Conservation (phyloP, 148 eudicot species). For the Rhododendron ferrugineum region DNA sequence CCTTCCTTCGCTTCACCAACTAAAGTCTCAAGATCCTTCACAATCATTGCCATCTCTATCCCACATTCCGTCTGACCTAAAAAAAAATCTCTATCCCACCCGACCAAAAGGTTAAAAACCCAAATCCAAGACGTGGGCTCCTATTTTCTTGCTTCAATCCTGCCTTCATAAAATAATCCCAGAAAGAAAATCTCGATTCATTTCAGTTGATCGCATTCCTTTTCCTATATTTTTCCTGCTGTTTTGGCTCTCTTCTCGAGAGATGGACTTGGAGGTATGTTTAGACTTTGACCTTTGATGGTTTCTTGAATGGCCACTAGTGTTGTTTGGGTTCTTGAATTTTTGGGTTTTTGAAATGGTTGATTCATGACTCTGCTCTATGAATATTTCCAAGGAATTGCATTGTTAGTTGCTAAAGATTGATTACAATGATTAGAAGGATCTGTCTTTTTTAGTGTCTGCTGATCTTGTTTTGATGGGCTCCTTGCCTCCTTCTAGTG, state of each 20-base stretch:
- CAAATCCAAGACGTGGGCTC: conserved; percentile 9
- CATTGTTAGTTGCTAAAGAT: not conserved
- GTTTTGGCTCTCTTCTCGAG: not conserved
- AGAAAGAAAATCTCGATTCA: conserved; percentile 19
- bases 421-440: not conserved
- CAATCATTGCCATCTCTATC: conserved; percentile 1
- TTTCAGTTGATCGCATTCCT: conserved; percentile 24
- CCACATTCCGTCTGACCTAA: too few species aligned
- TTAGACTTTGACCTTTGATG: conserved; percentile 19
- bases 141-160: conserved; percentile 4
- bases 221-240: not conserved
- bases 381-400: conserved; percentile 2
- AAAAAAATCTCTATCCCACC: not conserved
- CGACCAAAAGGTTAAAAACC: conserved; percentile 8
- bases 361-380: conserved; percentile 19
- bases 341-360: conserved; percentile 14
- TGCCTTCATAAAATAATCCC: not conserved
- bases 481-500: conserved; percentile 8
- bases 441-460: not conserved
- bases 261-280: conserved; percentile 31
- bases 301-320: not conserved
- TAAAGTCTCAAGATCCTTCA: conserved; percentile 6
- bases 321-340: not conserved
- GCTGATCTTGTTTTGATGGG: not conserved
- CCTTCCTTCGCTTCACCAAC: conserved; percentile 13